phyloP scores from a whole-genome alignment of 495 filamentous ascomycete species.

The Pyronema domesticum region DNA sequence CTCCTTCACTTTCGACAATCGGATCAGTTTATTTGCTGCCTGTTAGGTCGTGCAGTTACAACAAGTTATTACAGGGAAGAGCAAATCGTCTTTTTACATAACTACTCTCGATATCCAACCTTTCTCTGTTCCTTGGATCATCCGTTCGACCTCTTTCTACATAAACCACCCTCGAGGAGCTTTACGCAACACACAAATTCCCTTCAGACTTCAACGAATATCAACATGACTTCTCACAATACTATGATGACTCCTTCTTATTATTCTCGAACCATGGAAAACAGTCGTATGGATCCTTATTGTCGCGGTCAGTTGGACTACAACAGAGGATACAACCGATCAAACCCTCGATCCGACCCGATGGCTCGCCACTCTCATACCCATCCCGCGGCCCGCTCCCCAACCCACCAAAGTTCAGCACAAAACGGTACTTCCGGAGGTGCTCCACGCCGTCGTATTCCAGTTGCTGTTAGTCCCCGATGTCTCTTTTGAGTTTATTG shows the following conservation, averaged over 20 bases:
- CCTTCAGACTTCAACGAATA: no score
- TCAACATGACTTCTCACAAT: neutral
- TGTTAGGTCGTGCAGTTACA: no score
- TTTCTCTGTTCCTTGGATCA: neutral
- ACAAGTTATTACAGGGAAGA: no score
- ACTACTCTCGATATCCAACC: neutral
- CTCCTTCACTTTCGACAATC: neutral
- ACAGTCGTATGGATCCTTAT: neutral
- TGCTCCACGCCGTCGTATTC: conserved; percentile 18
- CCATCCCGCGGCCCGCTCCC: neutral
- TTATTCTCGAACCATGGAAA: neutral
- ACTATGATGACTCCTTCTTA: neutral
- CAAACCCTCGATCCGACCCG: conserved; percentile 19
- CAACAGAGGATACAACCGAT: neutral
- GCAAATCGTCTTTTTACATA: neutral
- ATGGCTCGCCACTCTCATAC: conserved; percentile 6
- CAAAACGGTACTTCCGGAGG: conserved; percentile 1
- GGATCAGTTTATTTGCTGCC: neutral
- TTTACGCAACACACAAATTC: no score
- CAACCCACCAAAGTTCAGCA: neutral
- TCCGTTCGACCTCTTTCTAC: neutral
- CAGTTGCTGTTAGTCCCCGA: conserved; percentile 22
- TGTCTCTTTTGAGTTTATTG: neutral
- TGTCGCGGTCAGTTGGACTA: no score
- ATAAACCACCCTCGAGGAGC: neutral